Evolutionary conservation across 305 asterid species (phyloP), one percentile per base, ranked within the genome.

Genomic region (Coffea humblotiana): DNA sequence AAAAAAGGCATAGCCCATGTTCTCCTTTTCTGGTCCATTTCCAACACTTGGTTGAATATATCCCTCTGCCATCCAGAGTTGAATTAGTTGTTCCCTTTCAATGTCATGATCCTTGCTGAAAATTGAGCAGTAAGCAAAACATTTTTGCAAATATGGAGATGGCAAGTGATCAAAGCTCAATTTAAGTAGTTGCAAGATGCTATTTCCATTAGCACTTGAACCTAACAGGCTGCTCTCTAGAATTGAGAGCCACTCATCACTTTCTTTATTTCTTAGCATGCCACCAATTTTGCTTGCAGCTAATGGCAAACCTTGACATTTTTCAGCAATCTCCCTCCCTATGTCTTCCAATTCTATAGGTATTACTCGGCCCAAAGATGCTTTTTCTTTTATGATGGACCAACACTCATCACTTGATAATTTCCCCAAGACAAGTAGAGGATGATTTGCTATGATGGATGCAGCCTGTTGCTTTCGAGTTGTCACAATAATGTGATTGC

Each of bases 81-180:
- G 60, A 32, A 88, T 71, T 29, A 88, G 4, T 10, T 68, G 2
- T 37, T 84, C 76, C 80, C 35, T 79, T 8, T 2, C 23, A 0
- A 86, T 77, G 7, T 2, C 1, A 12, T 1, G 6, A 40, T 86
- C 88, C 49, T 77, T 82, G 0, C 64, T 61, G 29, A 83, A 86
- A n/a, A 88, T 67, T 0, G 88, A 86, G 56, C 86, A 85, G 37
- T 80, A 88, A 9, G 88, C 89, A 64, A 88, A 87, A n/a, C 90
- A 87, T 67, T 83, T 85, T 25, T 87, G 85, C 3, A 85, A 71
- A 25, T 77, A 25, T 12, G 82, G 18, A 67, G 75, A 54, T 29
- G 82, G 81, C 80, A 87, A 64, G 76, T 63, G 63, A 71, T 83
- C 86, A 49, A 79, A 87, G 60, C 89, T 88, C 68, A 88, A 47